phyloP scores from a whole-genome alignment of 1,139 yeast genomes.

The Candida sp. region DNA sequence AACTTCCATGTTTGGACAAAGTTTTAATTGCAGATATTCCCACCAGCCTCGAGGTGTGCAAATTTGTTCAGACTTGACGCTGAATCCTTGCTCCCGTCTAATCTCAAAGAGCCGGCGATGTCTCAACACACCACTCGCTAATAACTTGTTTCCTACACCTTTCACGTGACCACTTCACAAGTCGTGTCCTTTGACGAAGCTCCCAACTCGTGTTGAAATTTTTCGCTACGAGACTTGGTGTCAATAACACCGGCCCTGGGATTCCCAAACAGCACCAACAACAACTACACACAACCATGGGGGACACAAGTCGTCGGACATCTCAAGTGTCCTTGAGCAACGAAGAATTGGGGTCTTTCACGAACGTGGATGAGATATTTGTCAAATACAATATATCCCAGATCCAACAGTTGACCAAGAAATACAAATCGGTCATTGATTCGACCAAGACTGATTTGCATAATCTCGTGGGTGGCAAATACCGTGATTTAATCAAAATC shows the following conservation, averaged over 20 bases:
- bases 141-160: too few species aligned
- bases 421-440: conserved; percentile 29
- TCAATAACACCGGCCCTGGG: not conserved
- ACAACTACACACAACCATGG: not conserved
- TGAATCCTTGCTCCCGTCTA: too few species aligned
- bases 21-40: too few species aligned
- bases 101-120: too few species aligned
- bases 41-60: too few species aligned
- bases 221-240: not conserved
- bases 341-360: conserved; percentile 1
- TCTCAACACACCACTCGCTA: too few species aligned
- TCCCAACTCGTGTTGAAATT: not conserved
- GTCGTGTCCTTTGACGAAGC: not conserved
- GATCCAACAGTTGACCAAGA: conserved; percentile 34
- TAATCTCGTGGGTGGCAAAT: conserved; percentile 63
- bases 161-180: not conserved
- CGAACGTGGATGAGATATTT: conserved; percentile 39
- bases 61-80: too few species aligned
- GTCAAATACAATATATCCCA: conserved; percentile 35
- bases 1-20: too few species aligned
- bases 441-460: conserved; percentile 46
- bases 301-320: not conserved
- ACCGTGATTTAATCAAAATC: conserved; percentile 67
- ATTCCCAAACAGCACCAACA: not conserved
- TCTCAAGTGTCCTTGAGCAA: not conserved